A percentile compares a stretch with the other conserved stretches of the same genome.
These are phyloP conservation scores for Fraxinus nigra DNA, from an alignment of 305 asterid species.

Conservation along the genomic window DNA sequence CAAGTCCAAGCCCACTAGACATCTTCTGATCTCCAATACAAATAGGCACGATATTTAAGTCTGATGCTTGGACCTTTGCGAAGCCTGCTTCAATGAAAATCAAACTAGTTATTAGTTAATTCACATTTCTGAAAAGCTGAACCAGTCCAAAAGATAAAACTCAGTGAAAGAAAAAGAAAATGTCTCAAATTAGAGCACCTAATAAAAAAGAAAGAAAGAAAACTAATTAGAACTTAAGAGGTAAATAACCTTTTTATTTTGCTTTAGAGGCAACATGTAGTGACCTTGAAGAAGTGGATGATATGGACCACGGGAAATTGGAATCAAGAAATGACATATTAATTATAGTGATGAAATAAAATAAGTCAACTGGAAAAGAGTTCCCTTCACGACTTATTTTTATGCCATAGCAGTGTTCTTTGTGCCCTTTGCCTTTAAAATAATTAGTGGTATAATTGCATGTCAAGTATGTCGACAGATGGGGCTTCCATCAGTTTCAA, in stretches of 20 bases:
- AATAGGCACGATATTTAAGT: slow-evolving; percentile 11
- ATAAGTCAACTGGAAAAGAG: background rate
- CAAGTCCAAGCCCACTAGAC: slow-evolving; percentile 71
- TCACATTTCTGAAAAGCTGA: background rate
- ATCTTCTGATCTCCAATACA: slow-evolving; percentile 36
- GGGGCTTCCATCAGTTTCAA: background rate
- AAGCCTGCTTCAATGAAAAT: slow-evolving; percentile 27
- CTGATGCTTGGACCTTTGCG: slow-evolving; percentile 4
- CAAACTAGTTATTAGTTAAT: slow-evolving; percentile 5
- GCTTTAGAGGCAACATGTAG: background rate
- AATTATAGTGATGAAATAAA: background rate
- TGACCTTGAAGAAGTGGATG: background rate
- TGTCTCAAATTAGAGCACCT: background rate
- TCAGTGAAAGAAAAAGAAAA: background rate
- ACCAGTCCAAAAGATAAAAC: background rate
- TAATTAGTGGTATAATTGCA: background rate
- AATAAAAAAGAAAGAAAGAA: background rate
- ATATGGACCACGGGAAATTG: background rate
- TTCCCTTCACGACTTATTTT: background rate
- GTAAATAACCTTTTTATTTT: background rate
- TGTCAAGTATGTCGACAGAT: background rate
- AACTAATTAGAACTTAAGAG: background rate
- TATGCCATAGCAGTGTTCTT: background rate
- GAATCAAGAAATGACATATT: background rate
- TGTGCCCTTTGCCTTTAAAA: background rate